Evolutionary conservation across 1,284 basidiomycete species (phyloP), one percentile per base, ranked within the genome.

Genomic region (Athelia sp.): DNA sequence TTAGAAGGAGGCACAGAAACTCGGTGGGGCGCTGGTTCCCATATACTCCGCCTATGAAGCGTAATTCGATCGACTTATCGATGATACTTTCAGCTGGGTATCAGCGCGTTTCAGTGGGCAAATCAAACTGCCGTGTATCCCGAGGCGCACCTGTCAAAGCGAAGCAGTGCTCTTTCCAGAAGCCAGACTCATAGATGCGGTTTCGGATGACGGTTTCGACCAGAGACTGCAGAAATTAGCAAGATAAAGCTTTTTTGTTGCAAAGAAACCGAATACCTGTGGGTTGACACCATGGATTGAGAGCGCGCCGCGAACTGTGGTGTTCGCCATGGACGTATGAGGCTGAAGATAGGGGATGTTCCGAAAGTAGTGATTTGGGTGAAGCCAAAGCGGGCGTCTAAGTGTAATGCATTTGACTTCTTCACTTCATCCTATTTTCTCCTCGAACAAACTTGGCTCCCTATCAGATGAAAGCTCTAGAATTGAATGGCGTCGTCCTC

Each of bases 121-220:
- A 26, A 13, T 38, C 34, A 34, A 32, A 35, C 42, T 9, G 49
- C 19, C 1, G 13, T 29, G 13, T 4, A 29, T 29, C 26, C 13
- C 26, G 23, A 32, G 49, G 19, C 59, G 42, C 48, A 90, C 93
- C 91, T 53, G 89, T 94, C 43, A 96, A 71, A 18, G 93, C 93
- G 64, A 96, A 96, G 62, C 93, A 96, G 53, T 94, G 90, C 63
- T 98, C 93, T 69, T 98, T 99, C 97, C 97, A 99, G 69, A 84
- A 99, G 15, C 79, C 71, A 0, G 90, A 90, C 66, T 98, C 96
- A 74, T 98, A 99, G 54, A 99, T 98, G 51, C 97, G 84, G 60
- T 88, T 90, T 44, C 97, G 84, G 57, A 99, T 94, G 54, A 98
- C 90, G 49, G 94, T 97, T 75, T 99, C 97, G 44, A 99, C 89